Base-by-base conservation (phyloP, 345 rosid species). In the Adansonia digitata region DNA sequence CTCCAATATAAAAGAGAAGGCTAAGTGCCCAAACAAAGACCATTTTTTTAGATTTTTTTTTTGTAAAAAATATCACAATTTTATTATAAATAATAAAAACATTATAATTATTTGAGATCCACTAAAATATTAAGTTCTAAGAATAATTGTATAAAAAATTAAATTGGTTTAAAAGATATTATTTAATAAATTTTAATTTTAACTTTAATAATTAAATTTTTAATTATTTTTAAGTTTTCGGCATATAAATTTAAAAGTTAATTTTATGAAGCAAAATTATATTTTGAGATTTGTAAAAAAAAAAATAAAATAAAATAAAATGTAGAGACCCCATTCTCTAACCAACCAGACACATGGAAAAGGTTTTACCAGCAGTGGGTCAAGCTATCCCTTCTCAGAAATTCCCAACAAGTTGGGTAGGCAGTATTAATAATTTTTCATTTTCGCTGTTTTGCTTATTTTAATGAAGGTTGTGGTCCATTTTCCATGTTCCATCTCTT, bases 371-470 rank as follows among this genome's bases (percentile, higher is more conserved):
- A 74, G 77, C 20, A 75, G 85, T 75, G 83, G 84, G 87, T 82
- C 87, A 42, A 79, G 20, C 80, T 72, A 70, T 72, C 80, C 74
- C 86, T 79, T 78, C 80, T 88, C 81, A 80, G 88, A 87, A 83
- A 92, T 85, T 78, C 87, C 86, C 89, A 85, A 82, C 96, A 85
- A 88, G 88, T 85, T 89, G 85, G 92, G 87, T 89, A 82, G 15
- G 74, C 83, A 81, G 72, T 42, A 77, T 83, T 88, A 74, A 80
- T 85, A 79, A 69, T 35, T 84, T 84, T 71, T 29, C 71, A n/a
- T 53, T 72, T 70, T 57, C n/a, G 15, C 74, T 35, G 75, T 74
- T n/a, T 51, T 86, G 73, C 71, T 75, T 84, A 78, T 90, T 84
- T 83, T 77, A 68, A 67, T 82, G 78, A 82, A 60, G 71, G 75